Evolutionary conservation across 108 stramenopile species (phyloP), one percentile per base, ranked within the genome.

Genomic region (Epithemia pelagica): DNA sequence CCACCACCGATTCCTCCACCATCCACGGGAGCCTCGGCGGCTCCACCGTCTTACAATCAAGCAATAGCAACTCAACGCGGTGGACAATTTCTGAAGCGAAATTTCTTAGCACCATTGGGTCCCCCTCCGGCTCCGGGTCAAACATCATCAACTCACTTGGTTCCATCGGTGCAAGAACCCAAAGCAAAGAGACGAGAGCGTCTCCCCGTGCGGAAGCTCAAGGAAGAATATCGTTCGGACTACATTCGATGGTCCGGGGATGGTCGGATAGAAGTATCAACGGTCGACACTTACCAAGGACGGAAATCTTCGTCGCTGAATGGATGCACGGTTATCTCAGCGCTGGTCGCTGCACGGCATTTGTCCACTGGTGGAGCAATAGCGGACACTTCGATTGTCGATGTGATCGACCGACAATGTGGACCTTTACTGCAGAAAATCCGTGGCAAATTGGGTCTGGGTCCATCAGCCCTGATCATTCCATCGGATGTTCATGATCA

Each of bases 401-500:
- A 81, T 54, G 78, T 95, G 5, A 95, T 95, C 27, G 90, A 95
- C 57, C 71, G 66, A 29, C 72, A 81, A 30, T 84, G 87, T 53
- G 79, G 78, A 21, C 86, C 87, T 19, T 68, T 91, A 52, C 65
- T 95, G 21, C 65, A 68, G 22, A 70, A 63, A 19, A 84, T 95
- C 30, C 82, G 94, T 30, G 59, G 66, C 19, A 95, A 92, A 70
- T 66, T 89, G 27, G 89, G 85, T 54, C 75, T 95, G 58, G 76
- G 77, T 58, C 59, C 74, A 24, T 71, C 74, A 65, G 85, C 90
- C n/a, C 75, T 95, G 18, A 95, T 95, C 26, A 87, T 95, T 67
- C 94, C 94, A 7, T 83, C 82, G 27, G 94, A 95, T 75, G 94
- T 95, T 28, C 94, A 95, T 74, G 94, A 95, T 73, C 84, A 90